Evolutionary conservation across 805 yeast genomes (phyloP), one percentile per base, ranked within the genome.

Genomic region (Candida peoriensis): DNA sequence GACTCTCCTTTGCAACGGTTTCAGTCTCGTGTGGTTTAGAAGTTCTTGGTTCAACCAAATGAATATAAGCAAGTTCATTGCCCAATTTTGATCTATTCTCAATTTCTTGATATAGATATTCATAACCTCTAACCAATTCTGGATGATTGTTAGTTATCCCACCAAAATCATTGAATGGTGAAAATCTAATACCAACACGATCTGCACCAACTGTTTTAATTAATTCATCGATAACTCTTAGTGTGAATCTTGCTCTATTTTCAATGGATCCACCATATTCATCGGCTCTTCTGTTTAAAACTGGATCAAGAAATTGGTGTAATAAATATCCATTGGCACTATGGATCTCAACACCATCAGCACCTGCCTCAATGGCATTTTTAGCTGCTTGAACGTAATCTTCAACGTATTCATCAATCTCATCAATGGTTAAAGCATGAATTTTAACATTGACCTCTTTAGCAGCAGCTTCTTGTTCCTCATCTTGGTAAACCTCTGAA

Each of bases 281-380:
- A 51, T 74, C 80, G 7, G 66, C 64, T 57, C 68, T 54, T 31
- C 68, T 57, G 50, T 68, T 66, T 30, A 67, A 57, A 7, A 56
- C 42, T 7, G 65, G 63, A 26, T 75, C 72, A 42, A 77, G 48
- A 45, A 81, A 78, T 55, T 75, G 73, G 52, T 70, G 65, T 27
- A 76, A 45, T 38, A 81, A 55, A 50, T 75, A 80, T 8, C 87
- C 85, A 53, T 78, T 78, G 14, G 86, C 86, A 26, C 64, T 64
- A 51, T 79, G 87, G 33, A 81, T 61, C 55, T 81, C 84, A 23
- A 81, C 70, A 44, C 76, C 77, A 54, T 80, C 85, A 33, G 63
- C 63, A 27, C 61, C 64, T 10, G 57, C 56, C 5, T 43, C 54
- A 19, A 60, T 45, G 14, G 57, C 39, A 30, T 56, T 54, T 41